Conservation (phyloP, 345 rosid genomes). For the Aurinia saxatilis region DNA sequence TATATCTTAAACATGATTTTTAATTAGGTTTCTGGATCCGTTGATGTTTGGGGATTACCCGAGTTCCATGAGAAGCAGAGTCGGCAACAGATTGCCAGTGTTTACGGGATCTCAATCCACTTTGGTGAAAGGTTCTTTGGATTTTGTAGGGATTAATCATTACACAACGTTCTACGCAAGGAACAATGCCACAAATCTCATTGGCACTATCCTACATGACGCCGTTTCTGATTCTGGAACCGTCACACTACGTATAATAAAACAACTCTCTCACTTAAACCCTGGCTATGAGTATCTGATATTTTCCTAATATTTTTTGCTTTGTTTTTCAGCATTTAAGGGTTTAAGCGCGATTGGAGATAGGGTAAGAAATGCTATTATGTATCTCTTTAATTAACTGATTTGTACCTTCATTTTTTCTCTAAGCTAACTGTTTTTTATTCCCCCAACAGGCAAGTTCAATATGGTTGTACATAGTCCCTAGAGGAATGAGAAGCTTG, state of each 20-base stretch:
- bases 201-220: constrained; percentile 48
- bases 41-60: constrained; percentile 86
- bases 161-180: constrained; percentile 78
- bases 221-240: constrained; percentile 79
- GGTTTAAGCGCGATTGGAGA: constrained; percentile 54
- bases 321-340: constrained; percentile 47
- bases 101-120: constrained; percentile 52
- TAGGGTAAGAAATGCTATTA: constrained; percentile 38
- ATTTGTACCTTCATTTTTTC: neutral
- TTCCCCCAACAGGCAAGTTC: constrained; percentile 38
- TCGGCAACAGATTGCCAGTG: constrained; percentile 61
- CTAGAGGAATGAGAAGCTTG: constrained; percentile 50
- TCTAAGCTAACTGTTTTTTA: neutral
- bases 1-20: neutral
- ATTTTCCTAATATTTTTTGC: too few relatives aligned
- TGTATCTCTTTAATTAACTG: neutral
- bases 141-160: constrained; percentile 92
- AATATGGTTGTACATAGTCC: constrained; percentile 56
- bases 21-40: constrained; percentile 76
- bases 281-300: neutral
- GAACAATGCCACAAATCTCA: constrained; percentile 25
- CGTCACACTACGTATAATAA: constrained; percentile 59
- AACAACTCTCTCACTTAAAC: neutral
- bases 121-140: constrained; percentile 73
- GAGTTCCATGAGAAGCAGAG: constrained; percentile 71